Base-by-base conservation (phyloP, 169 alveolate genomes). In the Cystoisospora suis region DNA sequence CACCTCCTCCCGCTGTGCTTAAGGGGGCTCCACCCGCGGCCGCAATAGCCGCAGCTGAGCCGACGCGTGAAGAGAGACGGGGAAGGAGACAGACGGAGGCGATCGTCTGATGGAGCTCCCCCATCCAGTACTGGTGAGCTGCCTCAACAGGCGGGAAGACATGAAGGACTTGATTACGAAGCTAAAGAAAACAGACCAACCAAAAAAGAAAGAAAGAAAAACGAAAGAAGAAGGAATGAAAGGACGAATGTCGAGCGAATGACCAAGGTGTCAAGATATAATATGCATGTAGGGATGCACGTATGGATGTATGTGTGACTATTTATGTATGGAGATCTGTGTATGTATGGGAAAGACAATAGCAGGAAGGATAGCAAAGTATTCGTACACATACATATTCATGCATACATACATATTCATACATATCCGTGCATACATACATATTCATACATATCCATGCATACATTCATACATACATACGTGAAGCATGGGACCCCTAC, bases 71-170 rank as follows among this genome's bases (percentile, higher is more conserved):
- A 12, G 88, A 80, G 17, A 92, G 45, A 0, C 93, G 91, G 0
- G 95, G 93, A 42, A 92, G 46, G 36, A 58, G 20, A 58, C 93
- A 86, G 61, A 92, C 81, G 2, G 86, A 65, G 9, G 89, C 95
- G 20, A 92, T 44, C 23, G 87, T 79, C 45, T 81, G 58, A 79
- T 92, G 93, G 72, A 92, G 34, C 23, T 72, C 65, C 9, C 90
- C 91, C 89, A 85, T 81, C 95, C 95, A 92, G 58, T 29, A 65
- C 93, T 92, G 95, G 34, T 92, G 93, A 9, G 95, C 95, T n/a
- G 91, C 87, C 86, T 92, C 93, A 45, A 75, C 88, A 2, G 93
- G 88, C 0, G 95, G 95, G 7, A 44, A 72, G n/a, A 92, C 81
- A 5, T 86, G 75, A 65, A 92, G 58, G 56, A 89, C 91, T 42